phyloP scores from a whole-genome alignment of 2,329 filamentous ascomycete species.

The Aaosphaeria arxii region DNA sequence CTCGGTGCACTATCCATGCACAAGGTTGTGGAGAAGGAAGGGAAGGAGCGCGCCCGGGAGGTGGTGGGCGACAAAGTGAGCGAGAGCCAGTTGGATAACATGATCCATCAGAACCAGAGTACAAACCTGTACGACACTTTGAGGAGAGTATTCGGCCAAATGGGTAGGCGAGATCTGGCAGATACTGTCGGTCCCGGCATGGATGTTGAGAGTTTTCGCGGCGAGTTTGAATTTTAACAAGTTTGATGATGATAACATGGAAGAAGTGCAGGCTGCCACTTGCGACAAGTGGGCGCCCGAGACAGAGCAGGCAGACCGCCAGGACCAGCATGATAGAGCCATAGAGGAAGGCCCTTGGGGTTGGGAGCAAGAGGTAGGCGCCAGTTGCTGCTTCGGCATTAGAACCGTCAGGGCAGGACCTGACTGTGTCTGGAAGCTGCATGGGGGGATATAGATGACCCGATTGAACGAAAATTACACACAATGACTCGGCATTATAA shows the following conservation, averaged over 20 bases:
- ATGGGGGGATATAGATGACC: constrained; percentile 21
- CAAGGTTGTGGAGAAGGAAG: constrained; percentile 84
- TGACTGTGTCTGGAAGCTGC: constrained; percentile 26
- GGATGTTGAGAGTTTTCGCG: constrained; percentile 83
- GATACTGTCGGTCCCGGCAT: constrained; percentile 87
- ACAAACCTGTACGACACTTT: constrained; percentile 96
- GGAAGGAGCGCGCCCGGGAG: constrained; percentile 78
- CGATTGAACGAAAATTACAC: no score
- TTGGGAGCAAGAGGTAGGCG: constrained; percentile 20
- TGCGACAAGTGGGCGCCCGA: neutral
- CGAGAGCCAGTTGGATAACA: constrained; percentile 76
- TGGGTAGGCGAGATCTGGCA: constrained; percentile 83
- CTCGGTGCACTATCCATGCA: constrained; percentile 93
- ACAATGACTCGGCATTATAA: neutral
- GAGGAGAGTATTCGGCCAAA: constrained; percentile 90
- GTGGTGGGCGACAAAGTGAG: constrained; percentile 60
- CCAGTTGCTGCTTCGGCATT: constrained; percentile 31
- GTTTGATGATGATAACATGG: neutral
- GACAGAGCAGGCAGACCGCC: neutral
- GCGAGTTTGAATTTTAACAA: constrained; percentile 79
- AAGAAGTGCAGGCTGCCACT: neutral
- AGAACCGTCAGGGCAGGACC: constrained; percentile 17
- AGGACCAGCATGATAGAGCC: neutral
- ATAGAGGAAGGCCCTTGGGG: neutral
- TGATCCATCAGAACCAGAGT: constrained; percentile 93